These are phyloP conservation scores for Candida insectalens DNA, from an alignment of 805 yeast species.

Conservation along the genomic window DNA sequence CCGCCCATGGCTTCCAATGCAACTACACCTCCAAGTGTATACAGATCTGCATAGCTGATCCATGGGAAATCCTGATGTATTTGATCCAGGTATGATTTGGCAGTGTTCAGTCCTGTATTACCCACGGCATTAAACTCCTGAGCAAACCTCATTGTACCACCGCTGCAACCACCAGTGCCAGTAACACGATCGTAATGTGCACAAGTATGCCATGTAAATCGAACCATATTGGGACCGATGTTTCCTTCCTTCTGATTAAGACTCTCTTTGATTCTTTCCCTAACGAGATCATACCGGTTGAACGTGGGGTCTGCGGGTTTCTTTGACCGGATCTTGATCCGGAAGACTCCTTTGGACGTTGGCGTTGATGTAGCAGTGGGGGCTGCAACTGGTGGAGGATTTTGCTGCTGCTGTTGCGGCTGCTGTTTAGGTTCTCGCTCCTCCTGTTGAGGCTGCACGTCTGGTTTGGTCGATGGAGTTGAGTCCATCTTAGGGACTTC, in stretches of 20 bases:
- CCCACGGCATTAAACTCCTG: slow-evolving; percentile 49
- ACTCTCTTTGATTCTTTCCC: slow-evolving; percentile 25
- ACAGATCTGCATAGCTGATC: slow-evolving; percentile 72
- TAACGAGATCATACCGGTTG: slow-evolving; percentile 24
- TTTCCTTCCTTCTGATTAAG: slow-evolving; percentile 51
- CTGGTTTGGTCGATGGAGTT: slow-evolving; percentile 2
- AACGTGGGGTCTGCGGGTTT: slow-evolving; percentile 14
- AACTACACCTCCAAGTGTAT: slow-evolving; percentile 69
- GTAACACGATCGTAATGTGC: slow-evolving; percentile 64
- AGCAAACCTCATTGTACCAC: slow-evolving; percentile 54
- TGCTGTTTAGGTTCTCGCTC: slow-evolving; percentile 2
- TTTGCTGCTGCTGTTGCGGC: neutral
- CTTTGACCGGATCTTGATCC: slow-evolving; percentile 20
- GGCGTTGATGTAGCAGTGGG: neutral
- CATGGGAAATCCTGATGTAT: slow-evolving; percentile 52
- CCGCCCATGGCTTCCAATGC: slow-evolving; percentile 77
- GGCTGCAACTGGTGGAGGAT: neutral
- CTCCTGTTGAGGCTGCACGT: slow-evolving; percentile 5
- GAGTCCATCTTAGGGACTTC: slow-evolving; percentile 6
- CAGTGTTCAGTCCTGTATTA: slow-evolving; percentile 56
- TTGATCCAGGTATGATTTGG: slow-evolving; percentile 45
- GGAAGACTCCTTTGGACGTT: slow-evolving; percentile 3
- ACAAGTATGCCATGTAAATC: slow-evolving; percentile 81
- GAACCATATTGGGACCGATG: slow-evolving; percentile 69
- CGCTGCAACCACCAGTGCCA: slow-evolving; percentile 55